Percentiles rank a stretch among this genome's conserved stretches.
These are phyloP conservation scores for Chrysanthemum seticuspe DNA, from an alignment of 129 eudicot species.

Conservation along the genomic window DNA sequence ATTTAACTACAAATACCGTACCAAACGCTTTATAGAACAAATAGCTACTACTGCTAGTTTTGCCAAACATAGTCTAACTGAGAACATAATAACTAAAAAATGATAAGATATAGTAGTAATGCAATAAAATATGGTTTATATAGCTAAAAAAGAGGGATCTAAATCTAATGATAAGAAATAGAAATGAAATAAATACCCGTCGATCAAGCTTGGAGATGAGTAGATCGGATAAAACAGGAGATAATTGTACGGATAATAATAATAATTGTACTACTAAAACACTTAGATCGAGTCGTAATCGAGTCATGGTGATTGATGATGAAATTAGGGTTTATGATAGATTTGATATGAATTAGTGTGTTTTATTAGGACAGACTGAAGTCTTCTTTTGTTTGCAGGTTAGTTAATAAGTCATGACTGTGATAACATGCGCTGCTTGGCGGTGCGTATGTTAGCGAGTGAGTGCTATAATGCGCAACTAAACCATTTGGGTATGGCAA, in stretches of 20 bases:
- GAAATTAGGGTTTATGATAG: conserved; percentile 37
- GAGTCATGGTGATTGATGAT: conserved; percentile 20
- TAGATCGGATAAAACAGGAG: conserved; percentile 52
- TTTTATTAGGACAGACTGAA: neutral
- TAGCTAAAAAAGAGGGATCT: neutral
- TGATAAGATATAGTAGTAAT: too few relatives aligned
- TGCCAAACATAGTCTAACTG: too few relatives aligned
- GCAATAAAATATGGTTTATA: too few relatives aligned
- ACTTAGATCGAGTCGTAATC: conserved; percentile 30
- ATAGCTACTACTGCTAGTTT: too few relatives aligned
- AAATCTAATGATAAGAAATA: neutral
- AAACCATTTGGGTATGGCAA: neutral
- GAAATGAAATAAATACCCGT: conserved; percentile 22
- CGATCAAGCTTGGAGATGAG: conserved; percentile 54
- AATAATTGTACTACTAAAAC: neutral
- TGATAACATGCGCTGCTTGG: conserved; percentile 28
- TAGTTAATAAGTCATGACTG: conserved; percentile 8
- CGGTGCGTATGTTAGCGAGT: conserved; percentile 23
- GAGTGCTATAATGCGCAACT: conserved; percentile 4
- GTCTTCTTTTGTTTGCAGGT: neutral
- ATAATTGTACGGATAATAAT: conserved; percentile 21
- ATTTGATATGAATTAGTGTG: neutral
- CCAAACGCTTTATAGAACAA: too few relatives aligned
- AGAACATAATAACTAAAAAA: too few relatives aligned
- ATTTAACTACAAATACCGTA: too few relatives aligned